A percentile compares a stretch with the other conserved stretches of the same genome.
These are phyloP conservation scores for Coemansia guatemalensis DNA, from an alignment of 192 early-diverging fungal species.

Conservation along the genomic window DNA sequence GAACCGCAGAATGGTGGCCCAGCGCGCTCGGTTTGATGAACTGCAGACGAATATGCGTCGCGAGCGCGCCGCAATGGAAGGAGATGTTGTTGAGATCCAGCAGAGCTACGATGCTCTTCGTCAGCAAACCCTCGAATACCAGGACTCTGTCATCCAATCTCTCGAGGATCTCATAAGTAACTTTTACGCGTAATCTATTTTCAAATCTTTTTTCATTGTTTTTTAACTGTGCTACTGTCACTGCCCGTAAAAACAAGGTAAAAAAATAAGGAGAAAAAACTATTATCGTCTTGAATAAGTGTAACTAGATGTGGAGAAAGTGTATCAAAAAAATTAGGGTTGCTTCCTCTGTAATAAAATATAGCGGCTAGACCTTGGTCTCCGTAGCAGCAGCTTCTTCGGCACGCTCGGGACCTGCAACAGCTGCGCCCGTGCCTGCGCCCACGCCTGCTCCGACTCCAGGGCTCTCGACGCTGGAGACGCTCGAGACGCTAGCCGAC, in stretches of 20 bases:
- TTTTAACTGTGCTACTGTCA: conserved; percentile 3
- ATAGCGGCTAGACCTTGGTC: conserved; percentile 45
- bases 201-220: conserved; percentile 6
- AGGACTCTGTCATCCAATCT: conserved; percentile 49
- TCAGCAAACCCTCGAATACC: conserved; percentile 50
- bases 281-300: background rate
- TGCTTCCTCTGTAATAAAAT: background rate
- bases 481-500: conserved; percentile 41
- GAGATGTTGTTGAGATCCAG: conserved; percentile 38
- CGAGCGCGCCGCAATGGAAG: conserved; percentile 33
- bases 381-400: conserved; percentile 23
- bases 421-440: conserved; percentile 4
- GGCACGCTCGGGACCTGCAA: conserved; percentile 19
- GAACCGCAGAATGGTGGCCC: conserved; percentile 26
- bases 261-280: background rate
- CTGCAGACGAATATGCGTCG: conserved; percentile 33
- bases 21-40: conserved; percentile 33
- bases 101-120: conserved; percentile 38
- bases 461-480: conserved; percentile 27
- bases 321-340: background rate
- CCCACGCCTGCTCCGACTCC: conserved; percentile 5
- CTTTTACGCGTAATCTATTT: conserved; percentile 29
- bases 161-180: conserved; percentile 42
- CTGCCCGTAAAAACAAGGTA: background rate
- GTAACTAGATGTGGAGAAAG: background rate